Evolutionary conservation across 108 stramenopile genomes (phyloP), one percentile per base, ranked within the genome.

Genomic region (Skeletonema costatum): DNA sequence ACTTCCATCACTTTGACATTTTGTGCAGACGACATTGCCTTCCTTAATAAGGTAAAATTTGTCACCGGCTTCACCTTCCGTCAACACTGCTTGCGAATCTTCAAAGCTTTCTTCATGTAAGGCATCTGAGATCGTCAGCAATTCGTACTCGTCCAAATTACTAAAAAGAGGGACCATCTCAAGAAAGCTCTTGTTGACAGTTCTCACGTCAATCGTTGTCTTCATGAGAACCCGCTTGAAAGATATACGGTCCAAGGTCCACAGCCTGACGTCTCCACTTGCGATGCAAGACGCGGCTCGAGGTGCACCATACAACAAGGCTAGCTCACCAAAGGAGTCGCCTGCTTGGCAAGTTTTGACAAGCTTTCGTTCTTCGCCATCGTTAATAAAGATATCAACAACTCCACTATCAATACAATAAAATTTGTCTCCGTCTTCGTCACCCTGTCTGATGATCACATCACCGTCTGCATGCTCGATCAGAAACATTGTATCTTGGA

Each of bases 391-490:
- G 32, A 92, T 64, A 82, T 77, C 56, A 17, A 93, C 93, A 21
- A 85, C 79, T 35, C 96, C 96, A 11, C 88, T 82, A 32, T 96
- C 96, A 31, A 96, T 81, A 30, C 92, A 89, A 66, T 94, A 96
- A 75, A 96, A 96, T 70, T 83, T 92, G 62, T 96, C 96, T 42
- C 96, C 96, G 25, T 25, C 25, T 5, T 86, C 82, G 61, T 94
- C 91, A 19, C 96, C 96, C 70, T 96, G 96, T 44, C 89, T 88
- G 68, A 96, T 96, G 44, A 96, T 93, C 33, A 94, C 83, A 36
- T 89, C 83, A 14, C 88, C 89, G 30, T 78, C 74, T 13, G 68
- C 30, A 21, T 88, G 65, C 10, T 84, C 70, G n/a, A 87, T 87
- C 6, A 71, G 25, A 58, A 86, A 89, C 91, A 90, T 90, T 9